Evolutionary conservation across 1,284 basidiomycete genomes (phyloP).

Genomic region (Earliella scabrosa): DNA sequence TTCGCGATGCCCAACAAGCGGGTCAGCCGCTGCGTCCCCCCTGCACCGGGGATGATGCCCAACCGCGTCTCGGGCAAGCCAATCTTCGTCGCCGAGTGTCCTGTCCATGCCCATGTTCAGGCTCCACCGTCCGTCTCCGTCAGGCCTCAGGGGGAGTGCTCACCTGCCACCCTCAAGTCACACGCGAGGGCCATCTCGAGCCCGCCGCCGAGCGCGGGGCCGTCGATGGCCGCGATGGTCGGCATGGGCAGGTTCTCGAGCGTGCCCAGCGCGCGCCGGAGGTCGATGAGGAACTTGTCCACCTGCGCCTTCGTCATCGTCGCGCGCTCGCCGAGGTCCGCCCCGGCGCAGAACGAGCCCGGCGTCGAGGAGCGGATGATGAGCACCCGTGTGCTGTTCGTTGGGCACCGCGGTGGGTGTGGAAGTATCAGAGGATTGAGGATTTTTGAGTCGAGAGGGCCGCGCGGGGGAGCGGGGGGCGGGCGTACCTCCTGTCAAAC

Average conservation of each 20-base stretch:
- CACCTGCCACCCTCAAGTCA: constrained; percentile 88
- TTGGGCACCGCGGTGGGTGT: too few relatives aligned
- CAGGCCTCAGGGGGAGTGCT: constrained; percentile 5
- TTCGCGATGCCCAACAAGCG: constrained; percentile 81
- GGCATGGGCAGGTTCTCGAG: constrained; percentile 86
- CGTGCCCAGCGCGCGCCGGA: constrained; percentile 74
- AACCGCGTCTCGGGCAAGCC: constrained; percentile 85
- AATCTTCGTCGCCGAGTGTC: constrained; percentile 70
- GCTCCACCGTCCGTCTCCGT: neutral
- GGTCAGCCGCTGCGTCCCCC: constrained; percentile 88
- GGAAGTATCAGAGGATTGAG: too few relatives aligned
- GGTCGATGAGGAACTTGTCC: constrained; percentile 76
- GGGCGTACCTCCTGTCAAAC: constrained; percentile 65
- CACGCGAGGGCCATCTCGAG: constrained; percentile 87
- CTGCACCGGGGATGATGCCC: constrained; percentile 96
- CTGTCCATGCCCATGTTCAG: constrained; percentile 37
- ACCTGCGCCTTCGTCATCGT: constrained; percentile 81
- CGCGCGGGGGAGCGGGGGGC: neutral
- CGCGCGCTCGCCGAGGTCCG: constrained; percentile 86
- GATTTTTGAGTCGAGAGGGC: neutral
- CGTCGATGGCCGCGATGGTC: constrained; percentile 92
- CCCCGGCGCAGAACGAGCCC: constrained; percentile 91
- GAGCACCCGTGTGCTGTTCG: constrained; percentile 69
- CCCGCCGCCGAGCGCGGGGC: constrained; percentile 91
- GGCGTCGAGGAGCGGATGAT: constrained; percentile 76